Percentiles rank a stretch among this genome's conserved stretches.
Conservation (phyloP, 768 basidiomycete genomes). For the Ramaria rubella region DNA sequence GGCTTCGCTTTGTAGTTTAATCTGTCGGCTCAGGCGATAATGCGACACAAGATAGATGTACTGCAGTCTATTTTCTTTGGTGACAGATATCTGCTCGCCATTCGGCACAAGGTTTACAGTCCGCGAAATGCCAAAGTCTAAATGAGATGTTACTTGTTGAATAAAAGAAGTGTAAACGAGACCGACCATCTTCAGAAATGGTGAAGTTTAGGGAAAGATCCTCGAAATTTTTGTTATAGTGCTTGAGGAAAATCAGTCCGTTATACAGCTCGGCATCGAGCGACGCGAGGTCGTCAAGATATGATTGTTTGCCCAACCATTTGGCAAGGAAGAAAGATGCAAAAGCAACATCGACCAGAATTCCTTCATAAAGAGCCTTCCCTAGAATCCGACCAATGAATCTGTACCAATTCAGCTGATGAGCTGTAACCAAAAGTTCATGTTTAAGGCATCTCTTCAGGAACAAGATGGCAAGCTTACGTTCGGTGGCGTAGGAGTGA, state of each 20-base stretch:
- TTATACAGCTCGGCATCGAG: conserved; percentile 90
- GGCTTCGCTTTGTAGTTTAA: conserved; percentile 72
- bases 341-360: conserved; percentile 90
- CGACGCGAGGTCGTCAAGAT: conserved; percentile 87
- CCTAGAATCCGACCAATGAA: conserved; percentile 93
- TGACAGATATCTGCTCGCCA: conserved; percentile 78
- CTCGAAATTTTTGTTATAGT: conserved; percentile 79
- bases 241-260: conserved; percentile 88
- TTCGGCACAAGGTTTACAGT: conserved; percentile 74
- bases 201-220: conserved; percentile 90
- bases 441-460: background rate
- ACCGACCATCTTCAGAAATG: conserved; percentile 73
- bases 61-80: conserved; percentile 79
- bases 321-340: conserved; percentile 93
- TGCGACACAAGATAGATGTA: conserved; percentile 89
- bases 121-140: conserved; percentile 78
- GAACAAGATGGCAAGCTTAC: conserved; percentile 36
- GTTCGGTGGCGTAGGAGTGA: conserved; percentile 82
- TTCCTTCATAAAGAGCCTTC: conserved; percentile 95
- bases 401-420: conserved; percentile 85
- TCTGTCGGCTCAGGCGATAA: conserved; percentile 84
- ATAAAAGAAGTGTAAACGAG: background rate
- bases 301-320: conserved; percentile 92
- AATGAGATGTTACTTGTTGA: background rate
- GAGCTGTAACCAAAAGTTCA: conserved; percentile 43